These are phyloP conservation scores for Chlamydomonas asymmetrica DNA, from an alignment of 139 green algal genomes.

Conservation along the genomic window DNA sequence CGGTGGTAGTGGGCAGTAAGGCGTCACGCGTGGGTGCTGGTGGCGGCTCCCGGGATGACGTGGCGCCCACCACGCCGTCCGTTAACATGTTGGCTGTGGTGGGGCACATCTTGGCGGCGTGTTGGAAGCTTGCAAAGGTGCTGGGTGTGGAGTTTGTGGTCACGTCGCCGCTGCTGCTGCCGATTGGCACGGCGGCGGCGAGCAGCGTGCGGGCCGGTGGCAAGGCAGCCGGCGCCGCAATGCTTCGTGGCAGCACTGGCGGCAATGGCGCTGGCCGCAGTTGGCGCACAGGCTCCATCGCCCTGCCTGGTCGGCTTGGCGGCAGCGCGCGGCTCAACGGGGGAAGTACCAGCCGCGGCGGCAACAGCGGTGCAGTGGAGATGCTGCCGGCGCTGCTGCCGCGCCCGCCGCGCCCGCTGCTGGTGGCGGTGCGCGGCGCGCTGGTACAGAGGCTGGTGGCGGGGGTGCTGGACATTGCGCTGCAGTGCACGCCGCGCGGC, in stretches of 20 bases:
- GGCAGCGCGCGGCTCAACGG: too few relatives aligned
- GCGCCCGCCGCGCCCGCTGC: conserved; percentile 32
- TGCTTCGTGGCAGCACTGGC: too few relatives aligned
- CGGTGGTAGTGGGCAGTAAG: too few relatives aligned
- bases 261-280: neutral
- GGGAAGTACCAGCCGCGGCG: neutral
- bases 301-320: too few relatives aligned
- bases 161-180: conserved; percentile 27
- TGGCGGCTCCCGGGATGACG: too few relatives aligned
- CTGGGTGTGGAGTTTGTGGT: conserved; percentile 22
- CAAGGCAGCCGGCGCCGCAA: too few relatives aligned
- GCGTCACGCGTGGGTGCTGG: too few relatives aligned
- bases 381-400: conserved; percentile 13
- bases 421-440: conserved; percentile 10
- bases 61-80: neutral
- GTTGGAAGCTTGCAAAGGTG: conserved; percentile 12
- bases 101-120: conserved; percentile 13
- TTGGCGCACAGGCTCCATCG: too few relatives aligned
- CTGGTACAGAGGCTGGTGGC: conserved; percentile 15
- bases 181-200: neutral
- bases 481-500: conserved; percentile 49
- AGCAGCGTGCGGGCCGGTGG: neutral
- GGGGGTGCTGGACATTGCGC: conserved; percentile 36
- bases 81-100: conserved; percentile 17
- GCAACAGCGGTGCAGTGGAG: neutral